These are phyloP conservation scores for Boletus speciosus DNA, from an alignment of 768 basidiomycete genomes.

Conservation along the genomic window DNA sequence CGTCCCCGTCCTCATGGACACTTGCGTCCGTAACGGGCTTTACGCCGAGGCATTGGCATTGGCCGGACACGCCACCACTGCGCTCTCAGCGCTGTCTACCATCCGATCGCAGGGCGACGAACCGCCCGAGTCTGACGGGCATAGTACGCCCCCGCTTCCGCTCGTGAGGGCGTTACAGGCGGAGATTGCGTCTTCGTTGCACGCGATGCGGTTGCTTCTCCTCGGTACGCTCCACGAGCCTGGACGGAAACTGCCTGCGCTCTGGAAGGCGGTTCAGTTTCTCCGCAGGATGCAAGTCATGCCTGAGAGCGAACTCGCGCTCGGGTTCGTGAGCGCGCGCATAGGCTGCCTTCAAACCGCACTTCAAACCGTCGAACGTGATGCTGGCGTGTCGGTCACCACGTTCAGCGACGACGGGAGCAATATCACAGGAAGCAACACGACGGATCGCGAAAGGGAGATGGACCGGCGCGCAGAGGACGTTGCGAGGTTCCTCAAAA, in stretches of 20 bases:
- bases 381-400: conserved; percentile 35
- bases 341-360: conserved; percentile 58
- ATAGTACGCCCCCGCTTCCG: conserved; percentile 14
- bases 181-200: conserved; percentile 64
- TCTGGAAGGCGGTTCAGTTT: conserved; percentile 89
- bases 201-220: conserved; percentile 71
- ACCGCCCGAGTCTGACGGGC: conserved; percentile 45
- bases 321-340: conserved; percentile 78
- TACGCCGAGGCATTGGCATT: conserved; percentile 91
- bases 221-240: conserved; percentile 78
- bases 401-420: conserved; percentile 9
- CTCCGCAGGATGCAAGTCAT: conserved; percentile 76
- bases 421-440: conserved; percentile 16
- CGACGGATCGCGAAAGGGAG: conserved; percentile 36
- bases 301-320: conserved; percentile 74
- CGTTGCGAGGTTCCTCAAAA: conserved; percentile 73
- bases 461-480: conserved; percentile 67
- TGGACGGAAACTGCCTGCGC: conserved; percentile 75
- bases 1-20: conserved; percentile 85
- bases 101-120: conserved; percentile 33
- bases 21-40: conserved; percentile 89
- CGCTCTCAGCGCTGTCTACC: conserved; percentile 39
- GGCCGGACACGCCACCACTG: conserved; percentile 60
- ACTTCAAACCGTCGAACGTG: conserved; percentile 50
- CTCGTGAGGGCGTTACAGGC: conserved; percentile 51